Evolutionary conservation across 768 basidiomycete genomes (phyloP), one percentile per base, ranked within the genome.

Genomic region (Auriscalpium vulgare): DNA sequence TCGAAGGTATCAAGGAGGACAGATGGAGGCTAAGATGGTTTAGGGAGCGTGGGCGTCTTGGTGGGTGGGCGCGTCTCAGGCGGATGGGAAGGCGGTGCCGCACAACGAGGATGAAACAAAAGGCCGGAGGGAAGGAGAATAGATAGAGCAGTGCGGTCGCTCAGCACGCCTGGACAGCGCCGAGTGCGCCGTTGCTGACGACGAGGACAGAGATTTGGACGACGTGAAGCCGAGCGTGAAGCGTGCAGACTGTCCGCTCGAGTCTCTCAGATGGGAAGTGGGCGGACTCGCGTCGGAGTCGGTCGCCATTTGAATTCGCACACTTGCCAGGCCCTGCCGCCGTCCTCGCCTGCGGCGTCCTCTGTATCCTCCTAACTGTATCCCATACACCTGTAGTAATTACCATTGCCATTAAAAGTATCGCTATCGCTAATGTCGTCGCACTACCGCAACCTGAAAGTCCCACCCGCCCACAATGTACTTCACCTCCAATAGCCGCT

Each of bases 391-490:
- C 29, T 29, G 29, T n/a, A 53, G 21, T 21, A 21, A 21, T 50
- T 55, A 54, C 46, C 29, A 37, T 34, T 35, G 21, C 19, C 29
- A 29, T 44, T 14, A 45, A 9, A 6, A 16, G 8, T 21, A 36
- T 13, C 19, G 37, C 29, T 21, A 19, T 2, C 17, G 56, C 69
- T 65, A 86, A 65, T 88, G 85, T 56, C 89, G 75, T 57, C 88
- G 77, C 40, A 93, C 89, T 35, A 88, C 82, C 13, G 91, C 91
- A 54, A 95, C 76, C 74, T 92, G 87, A 57, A 94, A 80, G 68
- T 93, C 91, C 88, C 91, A 91, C 48, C 91, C 88, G 23, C 88
- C 87, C 14, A 83, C 74, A 53, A 91, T 72, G 63, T 87, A 86
- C 74, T 89, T 89, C 61, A 92, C 74, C 71, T 95, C 89, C 36